Conservation (phyloP, 306 rosid genomes). For the Heteromeles arbutifolia region DNA sequence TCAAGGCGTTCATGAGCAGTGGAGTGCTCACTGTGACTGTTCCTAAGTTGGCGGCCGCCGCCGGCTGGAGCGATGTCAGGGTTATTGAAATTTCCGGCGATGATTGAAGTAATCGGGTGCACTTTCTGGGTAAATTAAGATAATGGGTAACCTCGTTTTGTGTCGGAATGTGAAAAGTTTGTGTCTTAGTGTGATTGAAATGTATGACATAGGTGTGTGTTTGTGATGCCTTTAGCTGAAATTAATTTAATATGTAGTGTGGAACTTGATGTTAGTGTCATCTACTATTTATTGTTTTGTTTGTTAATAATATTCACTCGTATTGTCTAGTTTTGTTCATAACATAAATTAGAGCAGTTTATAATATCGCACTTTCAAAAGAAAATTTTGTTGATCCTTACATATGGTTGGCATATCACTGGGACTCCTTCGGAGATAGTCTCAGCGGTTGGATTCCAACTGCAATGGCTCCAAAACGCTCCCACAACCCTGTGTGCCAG, state of each 20-base stretch:
- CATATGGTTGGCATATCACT: constrained; percentile 46
- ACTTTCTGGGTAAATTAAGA: background rate
- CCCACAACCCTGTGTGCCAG: constrained; percentile 44
- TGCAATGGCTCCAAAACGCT: constrained; percentile 60
- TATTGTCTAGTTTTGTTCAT: too few species aligned
- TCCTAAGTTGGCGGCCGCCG: constrained; percentile 32
- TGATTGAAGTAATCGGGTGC: constrained; percentile 3
- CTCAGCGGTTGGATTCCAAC: constrained; percentile 65
- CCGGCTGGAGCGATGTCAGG: constrained; percentile 13
- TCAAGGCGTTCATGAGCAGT: constrained; percentile 51
- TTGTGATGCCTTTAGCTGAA: background rate
- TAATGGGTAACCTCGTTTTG: background rate
- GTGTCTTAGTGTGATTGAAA: background rate
- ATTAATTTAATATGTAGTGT: background rate
- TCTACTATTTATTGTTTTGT: too few species aligned
- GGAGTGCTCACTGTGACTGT: constrained; percentile 59
- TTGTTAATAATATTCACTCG: too few species aligned
- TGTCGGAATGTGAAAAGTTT: background rate
- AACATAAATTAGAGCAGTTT: background rate
- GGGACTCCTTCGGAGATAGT: constrained; percentile 61
- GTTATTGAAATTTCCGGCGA: constrained; percentile 46
- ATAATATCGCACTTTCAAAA: too few species aligned
- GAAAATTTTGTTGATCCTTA: background rate
- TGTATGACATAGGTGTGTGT: background rate
- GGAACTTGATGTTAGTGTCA: too few species aligned